phyloP scores from a whole-genome alignment of 768 basidiomycete genomes.

The Leccinum broughii region DNA sequence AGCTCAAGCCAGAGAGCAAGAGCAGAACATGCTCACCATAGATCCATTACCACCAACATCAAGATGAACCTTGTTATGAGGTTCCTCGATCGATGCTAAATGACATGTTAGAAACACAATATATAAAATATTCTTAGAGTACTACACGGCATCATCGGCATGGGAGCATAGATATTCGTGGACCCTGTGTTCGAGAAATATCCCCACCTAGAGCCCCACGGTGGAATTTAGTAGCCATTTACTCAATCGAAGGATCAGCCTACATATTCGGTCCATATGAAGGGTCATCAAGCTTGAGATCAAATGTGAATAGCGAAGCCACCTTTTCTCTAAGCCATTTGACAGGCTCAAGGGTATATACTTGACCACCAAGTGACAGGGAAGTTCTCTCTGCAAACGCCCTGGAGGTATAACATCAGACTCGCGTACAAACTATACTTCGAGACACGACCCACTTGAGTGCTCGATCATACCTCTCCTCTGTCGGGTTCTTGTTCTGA shows the following conservation, averaged over 20 bases:
- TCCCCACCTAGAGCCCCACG: slow-evolving; percentile 14
- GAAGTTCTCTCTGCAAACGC: slow-evolving; percentile 1
- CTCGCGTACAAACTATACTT: too few relatives aligned
- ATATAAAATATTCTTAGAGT: not conserved
- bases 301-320: slow-evolving; percentile 14
- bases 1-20: not conserved
- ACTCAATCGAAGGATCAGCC: not conserved
- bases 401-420: not conserved
- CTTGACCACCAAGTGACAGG: not conserved
- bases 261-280: slow-evolving; percentile 21
- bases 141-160: slow-evolving; percentile 8
- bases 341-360: not conserved
- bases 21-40: slow-evolving; percentile 13
- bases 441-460: slow-evolving; percentile 7
- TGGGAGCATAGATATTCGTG: slow-evolving; percentile 1
- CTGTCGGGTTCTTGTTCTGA: not conserved
- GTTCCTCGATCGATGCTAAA: slow-evolving; percentile 20
- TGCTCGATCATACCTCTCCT: slow-evolving; percentile 15
- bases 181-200: slow-evolving; percentile 13
- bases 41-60: slow-evolving; percentile 16
- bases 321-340: slow-evolving; percentile 20
- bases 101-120: not conserved
- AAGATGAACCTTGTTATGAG: slow-evolving; percentile 22
- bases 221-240: not conserved
- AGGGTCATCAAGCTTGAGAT: slow-evolving; percentile 9